Conservation (phyloP, 345 rosid species). For the Combretum micranthum region DNA sequence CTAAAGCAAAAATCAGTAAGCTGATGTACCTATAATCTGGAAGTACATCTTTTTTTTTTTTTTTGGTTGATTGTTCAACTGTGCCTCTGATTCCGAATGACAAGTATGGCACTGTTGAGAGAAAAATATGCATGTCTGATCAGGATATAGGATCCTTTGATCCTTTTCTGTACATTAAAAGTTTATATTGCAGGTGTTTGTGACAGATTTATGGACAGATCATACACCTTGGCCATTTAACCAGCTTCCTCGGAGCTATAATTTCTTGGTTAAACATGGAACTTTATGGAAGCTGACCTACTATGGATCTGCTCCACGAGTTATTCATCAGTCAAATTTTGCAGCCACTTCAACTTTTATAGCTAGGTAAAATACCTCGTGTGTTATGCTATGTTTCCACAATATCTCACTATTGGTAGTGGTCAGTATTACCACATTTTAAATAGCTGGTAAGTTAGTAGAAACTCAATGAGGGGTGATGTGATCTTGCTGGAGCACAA, state of each 20-base stretch:
- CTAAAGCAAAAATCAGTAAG: no score
- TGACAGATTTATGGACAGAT: constrained; percentile 96
- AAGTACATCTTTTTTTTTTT: no score
- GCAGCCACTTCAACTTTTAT: constrained; percentile 95
- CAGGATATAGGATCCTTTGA: not conserved
- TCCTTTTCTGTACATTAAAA: constrained; percentile 15
- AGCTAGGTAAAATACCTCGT: constrained; percentile 66
- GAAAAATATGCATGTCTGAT: constrained; percentile 6
- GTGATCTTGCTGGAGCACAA: no score
- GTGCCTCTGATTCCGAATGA: no score
- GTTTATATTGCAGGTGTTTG: constrained; percentile 69
- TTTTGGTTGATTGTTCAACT: no score
- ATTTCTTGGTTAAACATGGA: constrained; percentile 91
- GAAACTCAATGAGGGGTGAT: no score
- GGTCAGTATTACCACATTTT: no score
- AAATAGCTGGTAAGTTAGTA: no score
- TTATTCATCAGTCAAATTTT: constrained; percentile 89
- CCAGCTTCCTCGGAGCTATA: constrained; percentile 94
- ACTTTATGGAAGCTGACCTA: constrained; percentile 88
- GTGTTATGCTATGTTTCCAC: not conserved
- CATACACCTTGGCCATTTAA: constrained; percentile 99
- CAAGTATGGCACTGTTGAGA: not conserved
- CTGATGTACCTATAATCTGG: no score
- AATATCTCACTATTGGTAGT: no score
- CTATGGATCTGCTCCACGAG: constrained; percentile 82